Percentiles rank a stretch among this genome's conserved stretches.
Evolutionary conservation across 768 basidiomycete species (phyloP).

Genomic region (Leccinum subgranulosum): DNA sequence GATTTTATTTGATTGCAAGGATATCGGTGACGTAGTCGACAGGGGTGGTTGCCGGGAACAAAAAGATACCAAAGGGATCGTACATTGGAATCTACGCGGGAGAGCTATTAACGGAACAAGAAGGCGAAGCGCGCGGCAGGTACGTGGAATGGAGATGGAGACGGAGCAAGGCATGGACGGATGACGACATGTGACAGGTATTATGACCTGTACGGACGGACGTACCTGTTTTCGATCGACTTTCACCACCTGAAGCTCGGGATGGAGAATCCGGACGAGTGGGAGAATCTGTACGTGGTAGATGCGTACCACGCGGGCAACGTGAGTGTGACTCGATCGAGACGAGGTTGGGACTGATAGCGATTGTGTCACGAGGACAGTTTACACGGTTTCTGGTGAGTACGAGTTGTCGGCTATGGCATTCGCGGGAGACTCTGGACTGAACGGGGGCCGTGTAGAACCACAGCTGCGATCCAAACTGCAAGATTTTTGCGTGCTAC

Average conservation of each 20-base stretch:
- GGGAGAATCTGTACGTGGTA: conserved; percentile 49
- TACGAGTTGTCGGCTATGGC: conserved; percentile 4
- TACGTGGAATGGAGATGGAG: conserved; percentile 32
- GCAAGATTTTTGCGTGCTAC: conserved; percentile 65
- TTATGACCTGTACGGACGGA: conserved; percentile 73
- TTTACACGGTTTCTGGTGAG: conserved; percentile 88
- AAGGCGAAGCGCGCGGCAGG: conserved; percentile 65
- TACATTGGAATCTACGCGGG: conserved; percentile 87
- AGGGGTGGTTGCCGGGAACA: conserved; percentile 71
- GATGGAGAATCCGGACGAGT: conserved; percentile 23
- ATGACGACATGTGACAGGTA: conserved; percentile 38
- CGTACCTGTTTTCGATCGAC: conserved; percentile 82
- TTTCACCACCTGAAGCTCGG: conserved; percentile 57
- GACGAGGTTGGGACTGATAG: conserved; percentile 1
- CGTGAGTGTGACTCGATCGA: conserved; percentile 41
- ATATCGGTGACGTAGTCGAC: background rate
- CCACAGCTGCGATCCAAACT: conserved; percentile 90
- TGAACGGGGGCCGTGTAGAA: conserved; percentile 49
- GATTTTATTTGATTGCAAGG: background rate
- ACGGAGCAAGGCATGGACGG: background rate
- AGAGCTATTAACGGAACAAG: conserved; percentile 69
- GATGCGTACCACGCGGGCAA: conserved; percentile 90
- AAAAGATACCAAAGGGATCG: conserved; percentile 62
- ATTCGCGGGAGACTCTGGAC: background rate
- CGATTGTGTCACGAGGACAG: conserved; percentile 37